Base-by-base conservation (phyloP, 805 yeast genomes). In the Komagataella pastoris region DNA sequence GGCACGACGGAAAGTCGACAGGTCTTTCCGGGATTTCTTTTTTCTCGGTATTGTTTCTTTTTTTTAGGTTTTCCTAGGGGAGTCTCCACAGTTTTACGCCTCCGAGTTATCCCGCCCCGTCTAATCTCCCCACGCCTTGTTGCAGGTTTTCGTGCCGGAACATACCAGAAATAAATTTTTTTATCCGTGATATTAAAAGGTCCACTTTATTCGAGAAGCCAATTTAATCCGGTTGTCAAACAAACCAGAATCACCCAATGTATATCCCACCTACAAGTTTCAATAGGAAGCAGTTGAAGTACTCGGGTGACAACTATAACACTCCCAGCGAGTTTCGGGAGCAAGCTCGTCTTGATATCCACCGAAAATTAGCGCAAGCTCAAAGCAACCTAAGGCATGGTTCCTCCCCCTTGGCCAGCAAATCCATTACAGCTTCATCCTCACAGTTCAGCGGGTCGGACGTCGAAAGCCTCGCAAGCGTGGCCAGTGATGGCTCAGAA, bases 301-400 rank as follows among this genome's bases (percentile, higher is more conserved):
- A 30, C 47, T 18, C 47, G 7, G 52, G 24, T 14, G 63, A 59
- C 24, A 55, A 56, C 50, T 63, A 50, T 52, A 52, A 53, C 10
- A 65, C 69, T 7, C 70, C 70, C 3, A 54, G 52, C n/a, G 62
- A 60, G 57, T 66, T 62, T 51, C 65, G 65, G 24, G 54, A 57
- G 18, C 56, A 56, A 52, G 70, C 70, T 8, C 56, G 68, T n/a
- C 58, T 62, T 24, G 68, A 66, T 46, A 58, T 66, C 17, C 60
- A 64, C 24, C 53, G 40, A 24, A 24, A 49, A 21, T 46, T 45
- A 21, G 46, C 18, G n/a, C 45, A 45, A 36, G 36, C 36, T 17
- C 50, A 47, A 5, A 46, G 21, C 14, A 24, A 45, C 19, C 48
- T 63, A 18, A 59, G 61, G n/a, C 65, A 66, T 52, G 67, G 65